Evolutionary conservation across 345 rosid genomes (phyloP).

Genomic region (Populus pruinosa): DNA sequence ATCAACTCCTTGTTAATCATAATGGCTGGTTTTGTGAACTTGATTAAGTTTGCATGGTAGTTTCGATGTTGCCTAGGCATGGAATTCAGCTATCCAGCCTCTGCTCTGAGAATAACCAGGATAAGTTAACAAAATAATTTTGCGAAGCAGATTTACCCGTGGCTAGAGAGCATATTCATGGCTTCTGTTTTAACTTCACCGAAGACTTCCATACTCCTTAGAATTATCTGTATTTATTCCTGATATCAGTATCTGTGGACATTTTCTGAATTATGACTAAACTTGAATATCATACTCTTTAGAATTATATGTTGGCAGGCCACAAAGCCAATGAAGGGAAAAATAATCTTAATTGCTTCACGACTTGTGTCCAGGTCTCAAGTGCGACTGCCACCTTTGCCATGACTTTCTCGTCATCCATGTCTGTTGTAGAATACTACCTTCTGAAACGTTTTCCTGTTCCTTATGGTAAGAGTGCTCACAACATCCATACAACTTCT

Average conservation of each 20-base stretch:
- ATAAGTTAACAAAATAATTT: not conserved
- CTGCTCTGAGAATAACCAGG: not conserved
- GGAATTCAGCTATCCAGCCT: not conserved
- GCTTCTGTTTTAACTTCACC: not conserved
- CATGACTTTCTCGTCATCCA: slow-evolving; percentile 79
- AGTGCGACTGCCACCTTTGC: slow-evolving; percentile 89
- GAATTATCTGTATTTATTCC: not conserved
- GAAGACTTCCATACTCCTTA: not conserved
- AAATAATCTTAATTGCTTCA: too few species aligned
- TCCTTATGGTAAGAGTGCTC: slow-evolving; percentile 52
- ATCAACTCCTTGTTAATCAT: not conserved
- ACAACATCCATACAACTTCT: too few species aligned
- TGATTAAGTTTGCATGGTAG: not conserved
- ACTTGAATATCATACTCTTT: too few species aligned
- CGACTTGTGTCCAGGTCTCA: slow-evolving; percentile 44
- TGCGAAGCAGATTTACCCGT: not conserved
- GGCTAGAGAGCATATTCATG: not conserved
- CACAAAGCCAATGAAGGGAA: too few species aligned
- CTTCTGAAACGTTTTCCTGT: slow-evolving; percentile 78
- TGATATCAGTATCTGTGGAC: too few species aligned
- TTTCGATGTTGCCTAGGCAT: not conserved
- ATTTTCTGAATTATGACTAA: not conserved
- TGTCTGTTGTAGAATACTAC: slow-evolving; percentile 81
- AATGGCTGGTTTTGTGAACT: not conserved
- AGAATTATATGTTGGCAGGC: too few species aligned